A percentile compares a stretch with the other conserved stretches of the same genome.
Conservation (phyloP, 176 grass and related monocot genomes). For the Melocanna baccifera region DNA sequence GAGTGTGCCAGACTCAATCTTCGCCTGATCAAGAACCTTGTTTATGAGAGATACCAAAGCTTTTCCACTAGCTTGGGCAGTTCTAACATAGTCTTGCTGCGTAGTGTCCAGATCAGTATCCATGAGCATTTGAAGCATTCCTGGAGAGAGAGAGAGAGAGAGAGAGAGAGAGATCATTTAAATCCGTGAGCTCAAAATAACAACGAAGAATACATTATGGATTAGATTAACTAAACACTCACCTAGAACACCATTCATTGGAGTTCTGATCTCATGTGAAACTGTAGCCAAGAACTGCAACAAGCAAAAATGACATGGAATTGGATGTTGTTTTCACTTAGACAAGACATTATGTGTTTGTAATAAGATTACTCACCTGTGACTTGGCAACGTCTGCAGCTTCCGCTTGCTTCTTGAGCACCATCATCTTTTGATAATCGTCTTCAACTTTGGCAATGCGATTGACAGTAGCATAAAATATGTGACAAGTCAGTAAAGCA, state of each 20-base stretch:
- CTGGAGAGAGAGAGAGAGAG: conserved; percentile 34
- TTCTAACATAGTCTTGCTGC: conserved; percentile 97
- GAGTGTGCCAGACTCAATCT: conserved; percentile 97
- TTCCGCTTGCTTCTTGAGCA: conserved; percentile 77
- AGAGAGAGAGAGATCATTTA: background rate
- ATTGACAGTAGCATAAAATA: conserved; percentile 70
- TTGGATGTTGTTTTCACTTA: conserved; percentile 8
- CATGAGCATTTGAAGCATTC: conserved; percentile 99
- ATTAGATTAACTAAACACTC: conserved; percentile 7
- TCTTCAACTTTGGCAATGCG: conserved; percentile 88
- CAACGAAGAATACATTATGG: background rate
- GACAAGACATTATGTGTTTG: background rate
- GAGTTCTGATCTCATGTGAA: conserved; percentile 99
- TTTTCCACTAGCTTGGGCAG: conserved; percentile 93
- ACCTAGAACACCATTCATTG: conserved; percentile 99
- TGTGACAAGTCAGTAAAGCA: conserved; percentile 61
- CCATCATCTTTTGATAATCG: conserved; percentile 70
- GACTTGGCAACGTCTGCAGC: conserved; percentile 93
- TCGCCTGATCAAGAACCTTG: conserved; percentile 97
- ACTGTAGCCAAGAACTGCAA: conserved; percentile 97
- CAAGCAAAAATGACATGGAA: conserved; percentile 2
- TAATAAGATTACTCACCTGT: conserved; percentile 43
- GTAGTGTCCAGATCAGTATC: conserved; percentile 92
- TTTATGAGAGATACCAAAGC: conserved; percentile 95
- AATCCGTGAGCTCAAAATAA: background rate